Percentiles rank a stretch among this genome's conserved stretches.
Evolutionary conservation across 31 red algal genomes (phyloP).

Genomic region (Porphyra umbilicalis): DNA sequence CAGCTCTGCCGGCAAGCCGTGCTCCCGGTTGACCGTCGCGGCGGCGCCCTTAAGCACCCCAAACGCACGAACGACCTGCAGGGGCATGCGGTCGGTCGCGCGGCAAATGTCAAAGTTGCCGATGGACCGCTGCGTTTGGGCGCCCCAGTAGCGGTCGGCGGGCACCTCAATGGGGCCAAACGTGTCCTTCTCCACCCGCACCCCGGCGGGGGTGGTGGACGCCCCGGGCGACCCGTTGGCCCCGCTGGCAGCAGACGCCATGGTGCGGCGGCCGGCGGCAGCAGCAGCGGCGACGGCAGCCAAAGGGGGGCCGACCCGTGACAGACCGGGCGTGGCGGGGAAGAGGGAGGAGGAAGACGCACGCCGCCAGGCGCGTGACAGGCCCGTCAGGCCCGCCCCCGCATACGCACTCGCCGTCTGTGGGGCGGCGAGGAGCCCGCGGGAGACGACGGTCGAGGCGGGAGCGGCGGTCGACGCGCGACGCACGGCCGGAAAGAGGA

Average conservation of each 20-base stretch:
- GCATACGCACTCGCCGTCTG: not conserved
- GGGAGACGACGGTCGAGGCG: not conserved
- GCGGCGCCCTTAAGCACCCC: conserved; percentile 83
- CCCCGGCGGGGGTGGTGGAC: not conserved
- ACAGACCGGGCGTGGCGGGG: not conserved
- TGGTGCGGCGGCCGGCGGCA: conserved; percentile 2
- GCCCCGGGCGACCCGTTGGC: not conserved
- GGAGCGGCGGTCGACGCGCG: conserved; percentile 1
- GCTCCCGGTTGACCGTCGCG: conserved; percentile 51
- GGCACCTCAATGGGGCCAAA: conserved; percentile 81
- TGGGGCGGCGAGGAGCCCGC: not conserved
- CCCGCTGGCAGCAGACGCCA: not conserved
- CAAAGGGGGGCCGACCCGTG: not conserved
- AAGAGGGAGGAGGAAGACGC: not conserved
- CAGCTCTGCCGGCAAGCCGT: conserved; percentile 42
- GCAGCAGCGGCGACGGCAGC: conserved; percentile 4
- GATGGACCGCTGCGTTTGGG: conserved; percentile 92
- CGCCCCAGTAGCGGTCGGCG: conserved; percentile 80
- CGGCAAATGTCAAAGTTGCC: conserved; percentile 89
- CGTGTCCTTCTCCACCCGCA: conserved; percentile 77
- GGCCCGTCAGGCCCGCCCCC: not conserved
- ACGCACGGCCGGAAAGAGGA: not conserved
- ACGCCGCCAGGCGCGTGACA: not conserved
- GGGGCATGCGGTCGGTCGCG: conserved; percentile 79
- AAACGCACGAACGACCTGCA: conserved; percentile 78